phyloP scores from a whole-genome alignment of 2,329 filamentous ascomycete species.

The Macroventuria anomochaeta region DNA sequence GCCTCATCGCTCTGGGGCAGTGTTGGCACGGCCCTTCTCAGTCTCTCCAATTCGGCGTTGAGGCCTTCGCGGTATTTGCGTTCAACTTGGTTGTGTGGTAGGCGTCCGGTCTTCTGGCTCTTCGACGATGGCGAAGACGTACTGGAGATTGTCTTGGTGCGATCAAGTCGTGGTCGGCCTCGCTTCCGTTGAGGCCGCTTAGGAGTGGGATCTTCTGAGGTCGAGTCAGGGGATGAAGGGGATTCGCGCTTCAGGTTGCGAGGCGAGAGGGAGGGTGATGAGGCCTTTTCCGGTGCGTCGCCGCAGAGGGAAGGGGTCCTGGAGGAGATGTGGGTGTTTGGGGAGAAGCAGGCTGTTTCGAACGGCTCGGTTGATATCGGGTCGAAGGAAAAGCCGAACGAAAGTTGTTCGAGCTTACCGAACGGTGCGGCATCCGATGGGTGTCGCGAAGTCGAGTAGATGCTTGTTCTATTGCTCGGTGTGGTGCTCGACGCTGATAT shows the following conservation, averaged over 20 bases:
- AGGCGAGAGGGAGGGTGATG: constrained; percentile 35
- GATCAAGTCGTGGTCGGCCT: constrained; percentile 41
- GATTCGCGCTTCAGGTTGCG: constrained; percentile 41
- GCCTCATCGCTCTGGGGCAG: constrained; percentile 40
- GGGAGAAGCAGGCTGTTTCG: constrained; percentile 27
- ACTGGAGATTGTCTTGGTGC: constrained; percentile 27
- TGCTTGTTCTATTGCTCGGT: constrained; percentile 15
- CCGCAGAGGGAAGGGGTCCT: constrained; percentile 45
- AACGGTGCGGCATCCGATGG: constrained; percentile 30
- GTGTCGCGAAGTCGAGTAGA: constrained; percentile 20
- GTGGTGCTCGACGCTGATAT: constrained; percentile 20
- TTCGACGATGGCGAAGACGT: constrained; percentile 24
- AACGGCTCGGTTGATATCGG: constrained; percentile 20
- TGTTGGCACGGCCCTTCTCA: constrained; percentile 37
- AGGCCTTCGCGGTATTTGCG: constrained; percentile 39
- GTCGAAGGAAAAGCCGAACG: constrained; percentile 30
- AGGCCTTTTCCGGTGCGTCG: constrained; percentile 31
- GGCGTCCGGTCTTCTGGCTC: constrained; percentile 27
- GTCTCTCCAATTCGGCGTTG: constrained; percentile 40
- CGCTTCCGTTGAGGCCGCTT: constrained; percentile 41
- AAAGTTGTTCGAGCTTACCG: constrained; percentile 27
- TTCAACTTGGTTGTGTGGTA: constrained; percentile 47
- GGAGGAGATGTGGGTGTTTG: constrained; percentile 27
- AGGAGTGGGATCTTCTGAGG: constrained; percentile 29
- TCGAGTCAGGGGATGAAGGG: constrained; percentile 26